Evolutionary conservation across 176 grass and related monocot species (phyloP), one percentile per base, ranked within the genome.

Genomic region (Avena eriantha): DNA sequence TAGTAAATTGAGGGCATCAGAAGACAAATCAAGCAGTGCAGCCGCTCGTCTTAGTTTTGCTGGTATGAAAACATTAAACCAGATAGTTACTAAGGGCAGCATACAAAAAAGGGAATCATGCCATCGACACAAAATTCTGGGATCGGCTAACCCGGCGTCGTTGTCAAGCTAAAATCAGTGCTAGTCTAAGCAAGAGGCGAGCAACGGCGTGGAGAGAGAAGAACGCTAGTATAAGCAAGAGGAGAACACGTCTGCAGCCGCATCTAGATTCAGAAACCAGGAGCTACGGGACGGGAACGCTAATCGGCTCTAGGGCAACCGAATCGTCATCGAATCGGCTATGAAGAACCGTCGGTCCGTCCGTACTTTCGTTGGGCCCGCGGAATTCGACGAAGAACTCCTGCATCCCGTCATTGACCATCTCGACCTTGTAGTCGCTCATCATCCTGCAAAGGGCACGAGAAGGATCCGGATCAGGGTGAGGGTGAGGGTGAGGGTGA

Each of bases 401-500:
- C 80, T 93, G 96, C 91, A 95, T 95, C 91, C 96, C 96, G 69
- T 98, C 96, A 85, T 95, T 95, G 49, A 95, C 72, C 91, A 93
- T 95, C 93, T 98, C 96, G 69, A 98, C 96, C 91, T 93, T 98
- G 81, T 98, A 95, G 87, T 98, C 96, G 76, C 93, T 95, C 91
- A 98, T 98, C 96, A 98, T 98, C 91, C 96, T 98, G 85, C 26
- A 61, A 65, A 10, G 29, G 8, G 56, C 31, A 48, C 2, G 31
- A 26, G 2, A 48, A 75, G 7, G 7, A 88, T 47, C 14, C 72
- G 49, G 83, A 86, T 77, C 70, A 82, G 47, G n/a, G 41, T 4
- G 4, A 61, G 15, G 29, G 29, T 29, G 29, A 82, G 47, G n/a
- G 41, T 4, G 4, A 61, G 15, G 29, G 29, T 29, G 29, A 29